These are phyloP conservation scores for Fragaria ananassa DNA, from an alignment of 306 rosid genomes.

Conservation along the genomic window DNA sequence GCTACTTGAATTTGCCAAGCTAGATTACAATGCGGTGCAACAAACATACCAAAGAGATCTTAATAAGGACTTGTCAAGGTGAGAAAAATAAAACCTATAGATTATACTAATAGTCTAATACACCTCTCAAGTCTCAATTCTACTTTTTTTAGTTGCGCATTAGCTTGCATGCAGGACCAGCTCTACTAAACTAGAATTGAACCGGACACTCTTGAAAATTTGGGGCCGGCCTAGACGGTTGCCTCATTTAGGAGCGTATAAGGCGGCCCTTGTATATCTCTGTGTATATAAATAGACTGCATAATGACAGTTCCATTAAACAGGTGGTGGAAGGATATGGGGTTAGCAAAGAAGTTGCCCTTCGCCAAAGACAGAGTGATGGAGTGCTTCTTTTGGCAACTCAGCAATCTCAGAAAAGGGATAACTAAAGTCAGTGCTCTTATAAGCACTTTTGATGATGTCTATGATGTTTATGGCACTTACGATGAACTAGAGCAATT, in stretches of 20 bases:
- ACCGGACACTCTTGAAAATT: no score
- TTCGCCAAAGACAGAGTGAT: conserved; percentile 47
- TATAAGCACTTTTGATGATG: conserved; percentile 45
- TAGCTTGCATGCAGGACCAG: background rate
- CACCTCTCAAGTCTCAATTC: background rate
- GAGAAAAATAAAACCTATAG: background rate
- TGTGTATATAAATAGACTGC: no score
- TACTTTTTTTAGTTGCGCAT: background rate
- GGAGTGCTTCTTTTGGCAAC: conserved; percentile 51
- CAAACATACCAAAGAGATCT: conserved; percentile 41
- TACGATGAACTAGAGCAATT: conserved; percentile 47
- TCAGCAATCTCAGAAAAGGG: conserved; percentile 33
- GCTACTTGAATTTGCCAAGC: conserved; percentile 43
- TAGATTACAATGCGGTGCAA: conserved; percentile 53
- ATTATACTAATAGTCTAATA: no score
- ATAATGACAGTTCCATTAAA: background rate
- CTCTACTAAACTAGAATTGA: no score
- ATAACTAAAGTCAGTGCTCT: conserved; percentile 44
- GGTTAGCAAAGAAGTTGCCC: conserved; percentile 42
- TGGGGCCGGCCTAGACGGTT: no score
- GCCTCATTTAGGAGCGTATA: no score
- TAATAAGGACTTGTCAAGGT: conserved; percentile 41
- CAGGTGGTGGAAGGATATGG: conserved; percentile 59
- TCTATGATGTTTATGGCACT: conserved; percentile 58
- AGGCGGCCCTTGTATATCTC: no score